Evolutionary conservation across 495 filamentous ascomycete species (phyloP), one percentile per base, ranked within the genome.

Genomic region (Aspergillus egyptiacus): DNA sequence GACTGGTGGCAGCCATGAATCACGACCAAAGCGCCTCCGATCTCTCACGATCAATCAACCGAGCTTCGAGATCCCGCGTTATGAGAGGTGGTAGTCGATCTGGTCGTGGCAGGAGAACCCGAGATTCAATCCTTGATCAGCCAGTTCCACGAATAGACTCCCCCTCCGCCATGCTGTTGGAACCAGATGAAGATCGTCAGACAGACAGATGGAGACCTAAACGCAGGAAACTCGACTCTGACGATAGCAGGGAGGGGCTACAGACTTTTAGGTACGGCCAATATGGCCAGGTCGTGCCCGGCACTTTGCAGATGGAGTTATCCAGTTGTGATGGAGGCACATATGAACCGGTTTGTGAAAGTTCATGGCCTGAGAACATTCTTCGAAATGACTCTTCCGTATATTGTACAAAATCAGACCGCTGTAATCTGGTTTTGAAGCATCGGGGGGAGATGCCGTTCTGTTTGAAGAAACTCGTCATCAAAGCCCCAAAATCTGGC

Each of bases 261-360:
- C 71, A 72, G 38, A 77, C 75, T 4, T 84, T 91, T 44, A 80
- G 76, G 46, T 95, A 95, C 53, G 90, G 89, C 2, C 79, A 81
- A 54, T 86, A 81, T 59, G 90, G 90, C 14, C 89, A 95, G 59
- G 84, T 91, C 5, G 84, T 90, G 27, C 77, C 88, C 0, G 88
- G 89, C 10, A 72, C 77, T 50, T 65, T 96, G 48, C 81, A 76
- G 48, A 90, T 96, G 87, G 85, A 93, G 60, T 78, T 96, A 43
- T 79, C 82, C 14, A 88, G 80, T 72, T 97, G 90, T 58, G 91
- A 96, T 67, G 91, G 91, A 39, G 91, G 90, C 1, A 76, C 81
- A 17, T 91, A 83, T 61, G 77, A 80, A 46, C 66, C 67, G 2
- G 66, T 70, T 28, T 64, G 71, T 32, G 71, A 73, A 47, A 70